Conservation (phyloP, 2,329 filamentous ascomycete species). For the Beauveria sp. region DNA sequence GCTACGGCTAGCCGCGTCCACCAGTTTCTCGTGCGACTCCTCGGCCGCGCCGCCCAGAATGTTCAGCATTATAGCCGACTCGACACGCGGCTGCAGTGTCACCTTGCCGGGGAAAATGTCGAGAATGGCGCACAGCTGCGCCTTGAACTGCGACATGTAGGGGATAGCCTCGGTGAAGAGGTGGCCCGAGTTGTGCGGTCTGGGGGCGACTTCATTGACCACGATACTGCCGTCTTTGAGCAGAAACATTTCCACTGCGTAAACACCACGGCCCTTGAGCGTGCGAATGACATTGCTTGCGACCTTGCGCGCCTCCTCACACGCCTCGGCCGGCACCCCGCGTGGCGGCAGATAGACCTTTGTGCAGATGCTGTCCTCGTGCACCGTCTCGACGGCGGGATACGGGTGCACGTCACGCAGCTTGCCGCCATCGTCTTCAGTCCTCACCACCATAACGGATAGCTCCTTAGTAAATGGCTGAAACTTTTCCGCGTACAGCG, state of each 20-base stretch:
- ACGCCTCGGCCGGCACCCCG: slow-evolving; percentile 52
- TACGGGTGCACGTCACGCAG: slow-evolving; percentile 57
- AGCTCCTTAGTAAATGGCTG: slow-evolving; percentile 79
- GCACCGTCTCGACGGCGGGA: slow-evolving; percentile 87
- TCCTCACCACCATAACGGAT: slow-evolving; percentile 91
- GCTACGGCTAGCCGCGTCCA: slow-evolving; percentile 36
- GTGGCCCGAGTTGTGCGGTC: slow-evolving; percentile 85
- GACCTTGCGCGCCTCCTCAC: slow-evolving; percentile 62
- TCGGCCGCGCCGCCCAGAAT: slow-evolving; percentile 62
- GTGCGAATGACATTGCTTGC: slow-evolving; percentile 71
- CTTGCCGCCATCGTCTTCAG: slow-evolving; percentile 55
- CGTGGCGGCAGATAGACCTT: slow-evolving; percentile 82
- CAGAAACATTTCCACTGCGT: slow-evolving; percentile 95
- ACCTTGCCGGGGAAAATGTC: slow-evolving; percentile 49
- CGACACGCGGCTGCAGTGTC: slow-evolving; percentile 50
- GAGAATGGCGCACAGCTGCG: slow-evolving; percentile 79
- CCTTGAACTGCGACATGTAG: slow-evolving; percentile 82
- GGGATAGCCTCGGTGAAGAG: slow-evolving; percentile 90
- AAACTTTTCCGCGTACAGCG: slow-evolving; percentile 86
- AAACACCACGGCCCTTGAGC: slow-evolving; percentile 84
- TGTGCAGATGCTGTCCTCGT: slow-evolving; percentile 93
- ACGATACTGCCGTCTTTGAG: slow-evolving; percentile 62
- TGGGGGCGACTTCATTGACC: slow-evolving; percentile 80
- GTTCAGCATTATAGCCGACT: slow-evolving; percentile 69
- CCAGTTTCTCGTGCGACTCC: slow-evolving; percentile 52